Evolutionary conservation across 345 rosid genomes (phyloP), one percentile per base, ranked within the genome.

Genomic region (Arabis alpina): DNA sequence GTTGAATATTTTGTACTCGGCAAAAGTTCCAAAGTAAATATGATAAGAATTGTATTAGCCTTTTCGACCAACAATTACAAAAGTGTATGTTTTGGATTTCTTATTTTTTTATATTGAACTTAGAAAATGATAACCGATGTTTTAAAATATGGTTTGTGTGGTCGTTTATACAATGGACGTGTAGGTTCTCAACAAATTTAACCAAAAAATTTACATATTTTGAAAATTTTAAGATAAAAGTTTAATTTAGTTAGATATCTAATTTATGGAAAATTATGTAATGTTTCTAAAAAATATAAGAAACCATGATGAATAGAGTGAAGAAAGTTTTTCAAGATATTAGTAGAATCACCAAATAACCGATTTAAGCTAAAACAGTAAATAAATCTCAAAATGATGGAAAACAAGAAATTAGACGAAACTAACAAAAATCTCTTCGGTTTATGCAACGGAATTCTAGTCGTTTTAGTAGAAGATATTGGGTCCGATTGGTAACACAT

Each of bases 61-160:
- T 68, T 39, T 65, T 55, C 45, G 55, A 34, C 64, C 47, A 23
- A 34, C 63, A 23, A 13, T 27, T n/a, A 52, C 15, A 39, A 19
- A 19, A 19, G 23, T 19, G 23, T 19, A 19, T 19, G 23, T 19
- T 19, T 32, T 32, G 7, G 36, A 32, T 32, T 32, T 32, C 36
- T 32, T 5, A 32, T 32, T 4, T 32, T 7, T 32, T 32, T 32
- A 54, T 54, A 34, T 24, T 15, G 13, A 32, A 32, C 36, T 43
- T 43, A 1, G 3, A 43, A 43, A 3, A 43, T 13, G 13, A 43
- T 10, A 11, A 43, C 15, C 15, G 13, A 13, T 28, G 32, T 28
- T 28, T 28, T 28, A 6, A 24, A 24, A 23, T 19, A 5, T 27
- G 3, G 2, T 2, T 2, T 27, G 2, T 27, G 30, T 27, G 30